Percentiles rank a stretch among this genome's conserved stretches.
Evolutionary conservation across 2,329 filamentous ascomycete species (phyloP).

Genomic region (Clarireedia sp.): DNA sequence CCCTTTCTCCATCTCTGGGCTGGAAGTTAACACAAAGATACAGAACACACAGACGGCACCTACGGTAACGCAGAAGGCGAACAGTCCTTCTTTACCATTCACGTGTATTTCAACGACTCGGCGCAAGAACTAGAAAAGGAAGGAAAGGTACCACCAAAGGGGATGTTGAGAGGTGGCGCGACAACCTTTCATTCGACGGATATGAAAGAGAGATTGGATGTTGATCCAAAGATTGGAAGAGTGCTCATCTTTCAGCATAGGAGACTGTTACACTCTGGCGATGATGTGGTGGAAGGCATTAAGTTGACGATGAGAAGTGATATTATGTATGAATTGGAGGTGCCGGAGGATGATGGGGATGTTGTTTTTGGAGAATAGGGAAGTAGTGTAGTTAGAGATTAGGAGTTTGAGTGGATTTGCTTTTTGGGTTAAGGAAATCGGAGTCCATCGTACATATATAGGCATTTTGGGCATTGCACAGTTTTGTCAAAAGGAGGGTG

Average conservation of each 20-base stretch:
- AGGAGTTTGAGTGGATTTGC: too few species aligned
- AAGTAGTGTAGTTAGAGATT: too few species aligned
- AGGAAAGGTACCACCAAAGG: not conserved
- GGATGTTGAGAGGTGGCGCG: constrained; percentile 33
- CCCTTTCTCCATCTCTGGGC: not conserved
- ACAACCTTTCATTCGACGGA: constrained; percentile 45
- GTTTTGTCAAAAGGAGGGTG: too few species aligned
- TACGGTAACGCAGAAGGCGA: constrained; percentile 37
- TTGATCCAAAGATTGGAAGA: constrained; percentile 49
- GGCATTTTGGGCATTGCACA: too few species aligned
- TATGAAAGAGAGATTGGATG: constrained; percentile 38
- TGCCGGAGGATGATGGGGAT: not conserved
- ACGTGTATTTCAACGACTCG: constrained; percentile 47
- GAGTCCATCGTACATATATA: too few species aligned
- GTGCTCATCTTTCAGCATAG: constrained; percentile 53
- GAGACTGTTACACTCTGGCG: constrained; percentile 44
- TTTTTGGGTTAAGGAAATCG: too few species aligned
- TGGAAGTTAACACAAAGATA: not conserved
- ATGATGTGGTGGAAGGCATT: constrained; percentile 40
- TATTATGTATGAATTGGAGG: constrained; percentile 39
- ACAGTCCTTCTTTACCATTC: constrained; percentile 42
- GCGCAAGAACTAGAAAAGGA: constrained; percentile 32
- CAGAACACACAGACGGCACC: constrained; percentile 30
- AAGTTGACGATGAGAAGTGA: constrained; percentile 53
- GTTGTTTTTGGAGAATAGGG: too few species aligned